A percentile compares a stretch with the other conserved stretches of the same genome.
Evolutionary conservation across 1,139 yeast genomes (phyloP).

Genomic region (Pichia sp.): DNA sequence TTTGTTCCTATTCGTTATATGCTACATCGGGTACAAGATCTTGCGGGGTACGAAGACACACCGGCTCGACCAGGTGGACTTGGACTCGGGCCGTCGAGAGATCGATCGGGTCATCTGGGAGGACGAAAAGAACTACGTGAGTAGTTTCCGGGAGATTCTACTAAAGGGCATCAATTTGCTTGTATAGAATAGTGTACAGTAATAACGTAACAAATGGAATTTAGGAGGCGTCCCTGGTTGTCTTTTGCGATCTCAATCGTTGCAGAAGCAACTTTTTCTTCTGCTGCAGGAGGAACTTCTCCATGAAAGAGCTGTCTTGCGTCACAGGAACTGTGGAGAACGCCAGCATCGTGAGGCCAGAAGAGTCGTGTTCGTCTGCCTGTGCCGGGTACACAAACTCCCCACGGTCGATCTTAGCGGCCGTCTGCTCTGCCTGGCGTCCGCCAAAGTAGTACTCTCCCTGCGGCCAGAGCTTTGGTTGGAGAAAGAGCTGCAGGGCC

Average conservation of each 20-base stretch:
- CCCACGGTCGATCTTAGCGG: not conserved
- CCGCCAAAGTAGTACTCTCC: not conserved
- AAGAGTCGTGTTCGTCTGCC: not conserved
- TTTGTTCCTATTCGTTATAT: conserved; percentile 46
- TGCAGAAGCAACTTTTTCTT: conserved; percentile 9
- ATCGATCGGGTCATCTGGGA: conserved; percentile 68
- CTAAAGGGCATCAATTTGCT: conserved; percentile 23
- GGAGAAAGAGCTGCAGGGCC: not conserved
- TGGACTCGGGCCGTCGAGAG: conserved; percentile 76
- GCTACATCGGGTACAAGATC: conserved; percentile 54
- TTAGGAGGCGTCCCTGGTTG: not conserved
- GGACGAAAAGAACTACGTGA: conserved; percentile 45
- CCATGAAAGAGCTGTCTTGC: conserved; percentile 2
- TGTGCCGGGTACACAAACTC: not conserved
- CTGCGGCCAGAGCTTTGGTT: conserved; percentile 6
- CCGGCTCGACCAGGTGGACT: conserved; percentile 63
- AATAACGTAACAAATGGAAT: not conserved
- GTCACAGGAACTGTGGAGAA: not conserved
- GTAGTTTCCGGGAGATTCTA: conserved; percentile 29
- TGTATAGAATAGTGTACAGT: conserved; percentile 14
- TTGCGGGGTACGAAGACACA: conserved; percentile 53
- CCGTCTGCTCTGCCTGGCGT: not conserved
- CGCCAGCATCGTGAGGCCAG: not conserved
- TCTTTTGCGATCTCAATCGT: conserved; percentile 2
- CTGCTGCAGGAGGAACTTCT: conserved; percentile 8